Percentiles rank a stretch among this genome's conserved stretches.
Conservation (phyloP, 2,329 filamentous ascomycete species). For the Aspergillus sp. region DNA sequence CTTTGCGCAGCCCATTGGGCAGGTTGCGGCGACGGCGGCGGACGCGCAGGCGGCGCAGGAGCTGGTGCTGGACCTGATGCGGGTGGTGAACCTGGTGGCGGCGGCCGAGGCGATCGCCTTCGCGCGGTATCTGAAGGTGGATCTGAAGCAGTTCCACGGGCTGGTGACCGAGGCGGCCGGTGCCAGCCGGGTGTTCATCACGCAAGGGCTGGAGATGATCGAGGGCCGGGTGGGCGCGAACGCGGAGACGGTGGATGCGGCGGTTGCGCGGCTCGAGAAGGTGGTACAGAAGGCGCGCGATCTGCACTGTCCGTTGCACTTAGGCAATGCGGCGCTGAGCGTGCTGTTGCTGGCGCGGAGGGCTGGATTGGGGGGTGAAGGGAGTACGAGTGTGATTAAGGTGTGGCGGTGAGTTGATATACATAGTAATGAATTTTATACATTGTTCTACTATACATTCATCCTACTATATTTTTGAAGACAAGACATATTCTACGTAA, state of each 20-base stretch:
- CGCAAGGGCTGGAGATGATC: slow-evolving; percentile 37
- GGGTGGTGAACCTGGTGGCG: slow-evolving; percentile 49
- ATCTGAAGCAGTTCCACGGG: slow-evolving; percentile 44
- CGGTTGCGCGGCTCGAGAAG: slow-evolving; percentile 35
- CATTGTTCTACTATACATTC: background rate
- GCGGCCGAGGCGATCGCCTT: slow-evolving; percentile 49
- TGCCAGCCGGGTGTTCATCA: slow-evolving; percentile 44
- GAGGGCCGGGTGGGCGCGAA: slow-evolving; percentile 24
- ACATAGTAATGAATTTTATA: no score
- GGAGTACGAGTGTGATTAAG: slow-evolving; percentile 31
- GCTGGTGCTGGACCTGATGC: slow-evolving; percentile 44
- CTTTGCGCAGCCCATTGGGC: slow-evolving; percentile 38
- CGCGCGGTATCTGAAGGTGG: slow-evolving; percentile 44
- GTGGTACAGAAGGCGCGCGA: slow-evolving; percentile 44
- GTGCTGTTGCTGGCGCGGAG: slow-evolving; percentile 31
- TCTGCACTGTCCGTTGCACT: slow-evolving; percentile 35
- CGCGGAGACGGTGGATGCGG: slow-evolving; percentile 34
- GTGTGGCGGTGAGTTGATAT: slow-evolving; percentile 15
- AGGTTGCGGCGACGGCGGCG: slow-evolving; percentile 33
- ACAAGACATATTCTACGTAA: no score
- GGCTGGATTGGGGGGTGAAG: slow-evolving; percentile 28
- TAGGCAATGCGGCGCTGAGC: slow-evolving; percentile 37
- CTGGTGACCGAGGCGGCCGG: slow-evolving; percentile 49
- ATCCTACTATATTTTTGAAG: background rate
- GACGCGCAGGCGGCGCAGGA: slow-evolving; percentile 35